Evolutionary conservation across 352 stramenopile genomes (phyloP), one percentile per base, ranked within the genome.

Genomic region (Peronospora belbahrii): DNA sequence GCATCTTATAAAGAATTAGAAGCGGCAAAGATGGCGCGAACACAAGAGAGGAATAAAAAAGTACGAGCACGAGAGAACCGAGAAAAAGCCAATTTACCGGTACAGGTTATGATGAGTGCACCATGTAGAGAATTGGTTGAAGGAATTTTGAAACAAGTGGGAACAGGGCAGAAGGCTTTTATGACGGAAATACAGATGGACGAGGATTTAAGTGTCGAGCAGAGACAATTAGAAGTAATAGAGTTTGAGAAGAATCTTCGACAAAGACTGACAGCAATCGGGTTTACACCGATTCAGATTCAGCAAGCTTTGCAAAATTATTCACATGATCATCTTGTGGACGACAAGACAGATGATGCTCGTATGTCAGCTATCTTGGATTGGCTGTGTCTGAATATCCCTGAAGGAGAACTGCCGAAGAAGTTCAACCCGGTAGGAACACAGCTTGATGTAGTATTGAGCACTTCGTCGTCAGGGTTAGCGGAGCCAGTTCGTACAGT

Each of bases 91-190:
- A 97, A 97, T 63, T 56, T 78, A 27, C 63, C 80, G 23, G 88
- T 86, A 52, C 63, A 72, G 15, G 89, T 98, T 10, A 94, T 96
- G 58, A 96, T 98, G 85, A 89, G 74, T 45, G 81, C 81, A 0
- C 46, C 68, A 14, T 88, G 94, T 32, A 66, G 94, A 25, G 75
- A 86, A 23, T 60, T 87, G 36, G 95, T 98, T 50, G 86, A 97
- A 62, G 59, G 51, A 2, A 67, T 97, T 22, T 57, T 95, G 47
- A 70, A 54, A 28, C 52, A 74, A 2, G 28, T 88, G 4, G 70
- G 69, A 2, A 54, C 47, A 1, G 57, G 62, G 37, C 33, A 58
- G 2, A n/a, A n/a, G n/a, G n/a, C n/a, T n/a, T n/a, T n/a, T n/a
- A n/a, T n/a, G n/a, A 56, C 31, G 50, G 38, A 48, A 22, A 19